A percentile compares a stretch with the other conserved stretches of the same genome.
Conservation (phyloP, 2,329 filamentous ascomycete species). For the Diaporthe citri region DNA sequence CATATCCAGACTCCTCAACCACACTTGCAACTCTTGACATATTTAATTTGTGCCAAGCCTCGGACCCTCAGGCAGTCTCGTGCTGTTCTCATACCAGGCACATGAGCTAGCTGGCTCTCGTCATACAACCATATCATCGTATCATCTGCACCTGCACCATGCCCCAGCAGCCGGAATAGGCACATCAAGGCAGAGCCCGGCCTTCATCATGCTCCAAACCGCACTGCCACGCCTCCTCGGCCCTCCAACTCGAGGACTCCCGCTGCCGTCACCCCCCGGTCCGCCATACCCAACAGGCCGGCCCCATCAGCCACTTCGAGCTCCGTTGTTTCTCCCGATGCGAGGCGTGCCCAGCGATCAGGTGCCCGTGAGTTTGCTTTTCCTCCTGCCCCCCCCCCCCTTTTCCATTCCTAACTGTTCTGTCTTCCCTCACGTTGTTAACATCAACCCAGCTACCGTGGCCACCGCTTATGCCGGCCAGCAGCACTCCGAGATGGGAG, state of each 20-base stretch:
- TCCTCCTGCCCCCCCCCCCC: not conserved
- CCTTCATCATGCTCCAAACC: not conserved
- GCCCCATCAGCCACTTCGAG: constrained; percentile 32
- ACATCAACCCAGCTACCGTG: constrained; percentile 46
- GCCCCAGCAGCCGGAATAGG: constrained; percentile 19
- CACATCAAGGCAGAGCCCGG: constrained; percentile 37
- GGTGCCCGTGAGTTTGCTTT: constrained; percentile 44
- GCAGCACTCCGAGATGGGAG: constrained; percentile 36
- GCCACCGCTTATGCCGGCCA: constrained; percentile 42
- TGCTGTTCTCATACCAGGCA: not conserved
- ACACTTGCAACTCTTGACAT: not conserved
- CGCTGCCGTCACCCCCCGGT: constrained; percentile 14
- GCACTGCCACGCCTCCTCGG: constrained; percentile 11
- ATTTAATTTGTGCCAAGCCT: not conserved
- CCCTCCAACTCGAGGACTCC: constrained; percentile 11
- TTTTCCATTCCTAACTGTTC: not conserved
- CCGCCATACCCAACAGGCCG: constrained; percentile 29
- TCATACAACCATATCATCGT: not conserved
- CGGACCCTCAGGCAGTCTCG: not conserved
- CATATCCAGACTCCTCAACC: not conserved
- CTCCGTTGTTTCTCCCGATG: constrained; percentile 29
- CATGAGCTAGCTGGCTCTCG: not conserved
- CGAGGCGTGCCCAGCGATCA: constrained; percentile 41
- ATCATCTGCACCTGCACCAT: not conserved
- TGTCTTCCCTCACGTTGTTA: not conserved